phyloP scores from a whole-genome alignment of 495 filamentous ascomycete genomes.

The Penicillium riverlandense region DNA sequence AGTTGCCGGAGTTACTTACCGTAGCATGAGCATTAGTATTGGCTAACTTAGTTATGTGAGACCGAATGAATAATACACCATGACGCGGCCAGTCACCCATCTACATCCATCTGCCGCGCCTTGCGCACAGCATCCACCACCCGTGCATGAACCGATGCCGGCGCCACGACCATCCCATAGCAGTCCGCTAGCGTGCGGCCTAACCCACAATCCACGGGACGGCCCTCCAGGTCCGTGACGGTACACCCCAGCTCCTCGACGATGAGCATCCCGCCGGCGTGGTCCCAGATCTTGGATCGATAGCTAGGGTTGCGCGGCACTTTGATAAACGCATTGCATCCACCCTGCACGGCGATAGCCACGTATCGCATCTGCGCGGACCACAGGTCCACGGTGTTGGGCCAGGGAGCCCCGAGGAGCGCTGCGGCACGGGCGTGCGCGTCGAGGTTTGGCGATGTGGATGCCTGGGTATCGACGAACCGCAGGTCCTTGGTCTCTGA shows the following conservation, averaged over 20 bases:
- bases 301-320: slow-evolving; percentile 46
- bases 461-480: slow-evolving; percentile 39
- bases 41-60: no score
- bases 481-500: slow-evolving; percentile 29
- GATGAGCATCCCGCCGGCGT: slow-evolving; percentile 61
- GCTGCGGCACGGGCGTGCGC: slow-evolving; percentile 42
- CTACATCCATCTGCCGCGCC: background rate
- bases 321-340: slow-evolving; percentile 55
- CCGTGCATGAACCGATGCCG: slow-evolving; percentile 27
- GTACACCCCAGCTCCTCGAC: slow-evolving; percentile 57
- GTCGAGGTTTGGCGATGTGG: slow-evolving; percentile 34
- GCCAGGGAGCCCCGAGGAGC: slow-evolving; percentile 39
- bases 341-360: slow-evolving; percentile 46
- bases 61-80: no score
- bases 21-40: no score
- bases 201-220: slow-evolving; percentile 29
- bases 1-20: no score
- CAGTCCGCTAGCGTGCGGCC: slow-evolving; percentile 32
- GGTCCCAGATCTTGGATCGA: slow-evolving; percentile 64
- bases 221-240: slow-evolving; percentile 55
- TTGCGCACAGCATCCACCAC: slow-evolving; percentile 31
- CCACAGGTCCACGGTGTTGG: slow-evolving; percentile 48
- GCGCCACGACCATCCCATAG: slow-evolving; percentile 39
- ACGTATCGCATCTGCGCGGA: slow-evolving; percentile 61
- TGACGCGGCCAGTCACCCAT: no score